Evolutionary conservation across 163 green algal genomes (phyloP).

Genomic region (Chlamydomonas reinhardtii): DNA sequence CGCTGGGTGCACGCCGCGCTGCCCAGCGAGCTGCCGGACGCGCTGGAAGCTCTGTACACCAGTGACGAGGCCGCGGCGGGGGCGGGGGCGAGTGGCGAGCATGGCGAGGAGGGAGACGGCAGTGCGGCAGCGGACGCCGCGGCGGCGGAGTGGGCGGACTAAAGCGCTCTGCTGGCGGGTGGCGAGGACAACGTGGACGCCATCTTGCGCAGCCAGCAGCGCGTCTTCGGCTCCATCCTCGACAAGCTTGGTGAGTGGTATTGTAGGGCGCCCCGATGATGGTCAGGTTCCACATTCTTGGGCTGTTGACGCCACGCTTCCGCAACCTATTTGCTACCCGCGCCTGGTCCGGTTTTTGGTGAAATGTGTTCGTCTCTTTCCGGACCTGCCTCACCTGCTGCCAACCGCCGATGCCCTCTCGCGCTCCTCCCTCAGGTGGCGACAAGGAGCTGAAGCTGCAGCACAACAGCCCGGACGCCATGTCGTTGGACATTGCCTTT

Average conservation of each 20-base stretch:
- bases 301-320: too few species aligned
- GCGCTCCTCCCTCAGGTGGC: neutral
- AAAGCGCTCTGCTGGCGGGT: constrained; percentile 34
- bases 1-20: constrained; percentile 54
- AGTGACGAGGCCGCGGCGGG: neutral
- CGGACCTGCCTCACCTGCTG: too few species aligned
- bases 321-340: too few species aligned
- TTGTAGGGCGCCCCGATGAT: too few species aligned
- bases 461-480: constrained; percentile 42
- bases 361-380: too few species aligned
- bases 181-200: constrained; percentile 31
- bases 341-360: too few species aligned
- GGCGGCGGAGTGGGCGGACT: constrained; percentile 14
- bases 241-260: constrained; percentile 14
- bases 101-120: neutral
- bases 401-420: too few species aligned
- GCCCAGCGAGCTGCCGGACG: constrained; percentile 52
- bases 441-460: constrained; percentile 58
- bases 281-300: too few species aligned
- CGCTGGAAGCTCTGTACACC: constrained; percentile 49
- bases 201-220: constrained; percentile 39
- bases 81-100: neutral
- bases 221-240: constrained; percentile 51
- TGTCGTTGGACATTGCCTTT: constrained; percentile 59
- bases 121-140: neutral